Base-by-base conservation (phyloP, 1,284 basidiomycete genomes). In the Grifola frondosa region DNA sequence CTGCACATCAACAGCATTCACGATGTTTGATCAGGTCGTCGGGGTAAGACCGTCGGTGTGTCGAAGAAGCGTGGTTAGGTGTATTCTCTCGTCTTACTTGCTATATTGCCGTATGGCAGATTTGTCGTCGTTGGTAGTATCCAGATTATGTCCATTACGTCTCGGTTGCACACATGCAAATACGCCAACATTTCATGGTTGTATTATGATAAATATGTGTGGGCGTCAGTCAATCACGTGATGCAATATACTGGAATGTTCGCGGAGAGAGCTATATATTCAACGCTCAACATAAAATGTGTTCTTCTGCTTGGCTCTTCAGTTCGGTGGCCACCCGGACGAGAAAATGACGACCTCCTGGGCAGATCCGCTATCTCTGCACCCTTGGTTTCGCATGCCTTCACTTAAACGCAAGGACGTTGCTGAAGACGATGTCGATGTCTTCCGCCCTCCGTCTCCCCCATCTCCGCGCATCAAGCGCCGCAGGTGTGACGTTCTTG, bases 21-120 rank as follows among this genome's bases (percentile, higher is more conserved):
- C n/a, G 10, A 38, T 20, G 28, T 13, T 33, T 40, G 6, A 30
- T 11, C 56, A 89, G 88, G 88, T 68, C 88, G 88, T 72, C 87
- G 89, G 53, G 88, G 88, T 53, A 91, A 93, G 79, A 92, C 91
- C 44, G 90, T 93, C 56, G 91, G 89, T 84, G 90, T 93, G 59
- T 91, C 89, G 56, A 92, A 91, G 79, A 92, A 92, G 81, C 84
- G 88, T 63, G 84, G 84, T 73, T 91, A 84, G 69, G 69, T 49
- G 48, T 52, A 54, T 52, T 43, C 25, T 45, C 16, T 20, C 17
- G 30, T 17, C 21, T 31, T 37, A 26, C 31, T 39, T 13, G 22
- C 42, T 34, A 38, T 39, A 44, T 44, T 35, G n/a, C n/a, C n/a
- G n/a, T n/a, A n/a, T n/a, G n/a, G n/a, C n/a, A n/a, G n/a, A n/a